Conservation (phyloP, 164 flowering plant species). For the Euptelea pleiosperma region DNA sequence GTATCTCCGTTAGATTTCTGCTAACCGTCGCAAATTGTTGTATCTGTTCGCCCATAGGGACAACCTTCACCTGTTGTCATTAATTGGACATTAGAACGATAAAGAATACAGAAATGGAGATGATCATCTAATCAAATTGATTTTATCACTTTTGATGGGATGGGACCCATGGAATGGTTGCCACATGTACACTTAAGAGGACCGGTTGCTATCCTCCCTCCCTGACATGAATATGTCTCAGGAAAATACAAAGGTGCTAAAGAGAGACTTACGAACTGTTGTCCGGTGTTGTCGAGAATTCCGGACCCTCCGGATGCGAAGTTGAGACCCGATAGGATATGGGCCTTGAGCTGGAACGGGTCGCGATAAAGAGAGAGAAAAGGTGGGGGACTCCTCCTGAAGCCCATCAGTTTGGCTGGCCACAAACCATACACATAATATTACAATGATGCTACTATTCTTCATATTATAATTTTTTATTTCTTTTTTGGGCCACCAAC, state of each 20-base stretch:
- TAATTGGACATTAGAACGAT: no score
- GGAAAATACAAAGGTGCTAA: no score
- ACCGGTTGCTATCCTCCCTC: no score
- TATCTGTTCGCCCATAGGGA: slow-evolving; percentile 36
- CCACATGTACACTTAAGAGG: no score
- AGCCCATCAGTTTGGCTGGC: slow-evolving; percentile 35
- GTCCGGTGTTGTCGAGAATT: slow-evolving; percentile 35
- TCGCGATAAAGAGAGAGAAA: slow-evolving; percentile 25
- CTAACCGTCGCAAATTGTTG: slow-evolving; percentile 30
- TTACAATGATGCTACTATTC: no score
- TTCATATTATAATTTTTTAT: no score
- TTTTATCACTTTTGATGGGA: no score
- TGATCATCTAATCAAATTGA: no score
- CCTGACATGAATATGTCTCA: no score
- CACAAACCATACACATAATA: background rate
- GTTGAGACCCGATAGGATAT: slow-evolving; percentile 37
- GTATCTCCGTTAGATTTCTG: slow-evolving; percentile 14
- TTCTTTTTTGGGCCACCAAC: no score
- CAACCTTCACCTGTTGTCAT: slow-evolving; percentile 21
- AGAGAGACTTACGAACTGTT: slow-evolving; percentile 13
- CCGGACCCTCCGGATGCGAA: slow-evolving; percentile 64
- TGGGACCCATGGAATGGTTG: no score
- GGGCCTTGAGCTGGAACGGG: slow-evolving; percentile 1
- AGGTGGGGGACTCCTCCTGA: slow-evolving; percentile 42
- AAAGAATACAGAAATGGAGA: no score